phyloP scores from a whole-genome alignment of 108 stramenopile species.

The Nitzschia sp. region DNA sequence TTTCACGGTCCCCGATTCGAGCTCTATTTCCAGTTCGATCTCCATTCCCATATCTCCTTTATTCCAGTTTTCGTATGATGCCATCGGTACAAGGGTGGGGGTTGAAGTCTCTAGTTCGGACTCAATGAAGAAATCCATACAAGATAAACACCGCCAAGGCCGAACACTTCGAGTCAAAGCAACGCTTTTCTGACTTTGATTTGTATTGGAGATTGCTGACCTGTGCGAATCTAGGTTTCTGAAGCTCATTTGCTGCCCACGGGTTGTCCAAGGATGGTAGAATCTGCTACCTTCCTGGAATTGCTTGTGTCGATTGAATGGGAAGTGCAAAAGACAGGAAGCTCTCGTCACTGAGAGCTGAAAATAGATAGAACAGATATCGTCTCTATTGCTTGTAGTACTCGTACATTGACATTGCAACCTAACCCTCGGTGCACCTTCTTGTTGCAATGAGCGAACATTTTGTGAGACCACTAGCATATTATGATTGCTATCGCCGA shows the following conservation, averaged over 20 bases:
- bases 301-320: no score
- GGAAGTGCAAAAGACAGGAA: no score
- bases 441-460: no score
- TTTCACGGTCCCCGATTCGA: not conserved
- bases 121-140: not conserved
- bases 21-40: slow-evolving; percentile 3
- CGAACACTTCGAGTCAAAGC: not conserved
- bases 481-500: not conserved
- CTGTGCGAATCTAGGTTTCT: not conserved
- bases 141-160: not conserved
- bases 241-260: not conserved
- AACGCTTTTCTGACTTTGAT: not conserved
- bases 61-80: not conserved
- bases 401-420: no score
- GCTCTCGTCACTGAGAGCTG: no score
- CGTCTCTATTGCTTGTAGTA: no score
- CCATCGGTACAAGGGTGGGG: not conserved
- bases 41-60: not conserved
- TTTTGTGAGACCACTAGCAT: no score
- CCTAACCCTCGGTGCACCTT: no score
- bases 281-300: not conserved
- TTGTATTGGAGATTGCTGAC: not conserved
- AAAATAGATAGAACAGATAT: no score
- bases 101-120: not conserved
- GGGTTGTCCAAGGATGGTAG: not conserved